phyloP scores from a whole-genome alignment of 2,329 filamentous ascomycete genomes.

The Pleoardoris graminearum region DNA sequence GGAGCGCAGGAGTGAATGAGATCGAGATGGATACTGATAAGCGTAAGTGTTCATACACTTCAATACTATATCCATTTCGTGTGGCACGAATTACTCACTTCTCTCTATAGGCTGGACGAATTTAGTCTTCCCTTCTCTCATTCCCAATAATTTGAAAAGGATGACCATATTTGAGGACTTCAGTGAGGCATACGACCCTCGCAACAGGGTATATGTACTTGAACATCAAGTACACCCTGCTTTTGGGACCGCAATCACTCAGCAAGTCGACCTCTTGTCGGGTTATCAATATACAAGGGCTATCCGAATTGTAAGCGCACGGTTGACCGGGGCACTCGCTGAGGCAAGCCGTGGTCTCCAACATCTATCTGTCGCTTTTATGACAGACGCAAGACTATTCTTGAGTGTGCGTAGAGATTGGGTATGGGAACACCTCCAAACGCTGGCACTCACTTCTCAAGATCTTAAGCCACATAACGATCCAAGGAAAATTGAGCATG shows the following conservation, averaged over 20 bases:
- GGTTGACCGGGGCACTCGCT: slow-evolving; percentile 3
- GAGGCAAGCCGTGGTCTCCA: slow-evolving; percentile 10
- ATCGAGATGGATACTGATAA: slow-evolving; percentile 1
- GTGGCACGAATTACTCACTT: slow-evolving; percentile 5
- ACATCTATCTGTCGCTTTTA: slow-evolving; percentile 12
- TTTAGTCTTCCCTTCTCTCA: slow-evolving; percentile 8
- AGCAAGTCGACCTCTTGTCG: not conserved
- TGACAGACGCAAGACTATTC: slow-evolving; percentile 9
- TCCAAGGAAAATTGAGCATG: slow-evolving; percentile 5
- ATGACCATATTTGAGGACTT: slow-evolving; percentile 11
- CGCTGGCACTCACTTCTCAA: slow-evolving; percentile 8
- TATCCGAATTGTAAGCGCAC: slow-evolving; percentile 6
- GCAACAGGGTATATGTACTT: not conserved
- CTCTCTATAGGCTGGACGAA: slow-evolving; percentile 7
- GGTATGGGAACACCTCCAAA: slow-evolving; percentile 7
- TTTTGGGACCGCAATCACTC: not conserved
- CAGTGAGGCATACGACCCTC: slow-evolving; percentile 8
- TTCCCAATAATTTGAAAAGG: slow-evolving; percentile 8
- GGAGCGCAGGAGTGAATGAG: slow-evolving; percentile 4
- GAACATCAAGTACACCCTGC: not conserved
- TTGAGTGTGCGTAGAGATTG: slow-evolving; percentile 8
- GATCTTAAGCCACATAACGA: slow-evolving; percentile 1
- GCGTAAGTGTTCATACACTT: slow-evolving; percentile 11
- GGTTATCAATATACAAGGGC: slow-evolving; percentile 2
- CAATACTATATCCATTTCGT: slow-evolving; percentile 3